Evolutionary conservation across 306 rosid genomes (phyloP).

Genomic region (Cucumis cinereus): DNA sequence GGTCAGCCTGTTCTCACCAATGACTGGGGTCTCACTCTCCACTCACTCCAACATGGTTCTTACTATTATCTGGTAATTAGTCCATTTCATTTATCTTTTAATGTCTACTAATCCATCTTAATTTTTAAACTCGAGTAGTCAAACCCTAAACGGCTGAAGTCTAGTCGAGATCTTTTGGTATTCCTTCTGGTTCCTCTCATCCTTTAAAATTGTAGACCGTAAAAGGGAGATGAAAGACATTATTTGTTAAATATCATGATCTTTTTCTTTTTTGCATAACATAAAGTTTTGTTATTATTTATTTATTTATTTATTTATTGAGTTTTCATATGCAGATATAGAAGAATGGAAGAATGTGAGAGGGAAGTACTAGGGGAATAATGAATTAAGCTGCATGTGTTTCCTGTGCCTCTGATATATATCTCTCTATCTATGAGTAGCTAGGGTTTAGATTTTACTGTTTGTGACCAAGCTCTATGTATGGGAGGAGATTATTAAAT

Average conservation of each 20-base stretch:
- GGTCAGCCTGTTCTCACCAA: constrained; percentile 81
- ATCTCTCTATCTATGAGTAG: not conserved
- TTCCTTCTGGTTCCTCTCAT: too few relatives aligned
- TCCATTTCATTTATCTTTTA: too few relatives aligned
- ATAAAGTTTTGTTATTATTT: not conserved
- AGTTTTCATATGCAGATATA: not conserved
- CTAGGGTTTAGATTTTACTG: not conserved
- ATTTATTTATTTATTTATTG: not conserved
- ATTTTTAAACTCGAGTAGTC: too few relatives aligned
- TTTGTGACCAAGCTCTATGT: not conserved
- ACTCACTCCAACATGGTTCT: constrained; percentile 71
- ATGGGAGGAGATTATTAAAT: not conserved
- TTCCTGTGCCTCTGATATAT: not conserved
- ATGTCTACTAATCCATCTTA: not conserved
- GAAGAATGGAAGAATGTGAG: not conserved
- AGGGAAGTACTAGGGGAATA: not conserved
- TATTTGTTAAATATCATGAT: too few relatives aligned
- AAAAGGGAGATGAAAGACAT: too few relatives aligned
- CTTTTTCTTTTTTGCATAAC: not conserved
- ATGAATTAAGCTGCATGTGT: constrained; percentile 1
- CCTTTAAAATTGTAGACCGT: too few relatives aligned
- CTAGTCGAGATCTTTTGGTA: too few relatives aligned
- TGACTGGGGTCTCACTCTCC: constrained; percentile 83
- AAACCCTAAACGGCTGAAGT: too few relatives aligned
- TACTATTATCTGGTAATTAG: constrained; percentile 50